A percentile compares a stretch with the other conserved stretches of the same genome.
Evolutionary conservation across 306 rosid genomes (phyloP).

Genomic region (Arachis hypogaea): DNA sequence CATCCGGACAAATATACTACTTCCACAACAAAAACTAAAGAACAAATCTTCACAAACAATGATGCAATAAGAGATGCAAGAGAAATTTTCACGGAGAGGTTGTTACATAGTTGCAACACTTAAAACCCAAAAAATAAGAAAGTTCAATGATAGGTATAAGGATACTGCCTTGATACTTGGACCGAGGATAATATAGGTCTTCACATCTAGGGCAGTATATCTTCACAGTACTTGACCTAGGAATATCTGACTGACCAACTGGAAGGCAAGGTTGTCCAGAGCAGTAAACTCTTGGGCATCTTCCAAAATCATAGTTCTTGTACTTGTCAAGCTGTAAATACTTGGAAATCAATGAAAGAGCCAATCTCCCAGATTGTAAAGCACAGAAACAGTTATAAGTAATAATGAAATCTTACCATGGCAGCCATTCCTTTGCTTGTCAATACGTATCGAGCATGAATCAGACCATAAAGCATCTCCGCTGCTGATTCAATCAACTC

Average conservation of each 20-base stretch:
- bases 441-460: constrained; percentile 86
- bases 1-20: constrained; percentile 18
- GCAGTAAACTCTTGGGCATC: constrained; percentile 99
- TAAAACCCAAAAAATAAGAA: background rate
- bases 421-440: constrained; percentile 99
- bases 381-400: constrained; percentile 7
- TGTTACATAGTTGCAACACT: background rate
- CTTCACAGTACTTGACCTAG: constrained; percentile 95
- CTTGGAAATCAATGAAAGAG: constrained; percentile 27
- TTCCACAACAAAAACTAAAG: background rate
- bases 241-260: constrained; percentile 96
- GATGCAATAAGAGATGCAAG: background rate
- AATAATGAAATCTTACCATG: constrained; percentile 58
- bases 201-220: constrained; percentile 98
- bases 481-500: constrained; percentile 98
- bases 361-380: constrained; percentile 2
- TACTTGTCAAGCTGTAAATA: constrained; percentile 84
- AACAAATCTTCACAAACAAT: constrained; percentile 30
- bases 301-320: constrained; percentile 93
- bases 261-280: constrained; percentile 99
- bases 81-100: constrained; percentile 15
- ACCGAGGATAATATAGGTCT: constrained; percentile 95
- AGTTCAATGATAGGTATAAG: constrained; percentile 47
- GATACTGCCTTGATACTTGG: constrained; percentile 99
- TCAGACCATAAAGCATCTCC: constrained; percentile 96